A percentile compares a stretch with the other conserved stretches of the same genome.
Evolutionary conservation across 805 yeast species (phyloP).

Genomic region (Yamadazyma sp.): DNA sequence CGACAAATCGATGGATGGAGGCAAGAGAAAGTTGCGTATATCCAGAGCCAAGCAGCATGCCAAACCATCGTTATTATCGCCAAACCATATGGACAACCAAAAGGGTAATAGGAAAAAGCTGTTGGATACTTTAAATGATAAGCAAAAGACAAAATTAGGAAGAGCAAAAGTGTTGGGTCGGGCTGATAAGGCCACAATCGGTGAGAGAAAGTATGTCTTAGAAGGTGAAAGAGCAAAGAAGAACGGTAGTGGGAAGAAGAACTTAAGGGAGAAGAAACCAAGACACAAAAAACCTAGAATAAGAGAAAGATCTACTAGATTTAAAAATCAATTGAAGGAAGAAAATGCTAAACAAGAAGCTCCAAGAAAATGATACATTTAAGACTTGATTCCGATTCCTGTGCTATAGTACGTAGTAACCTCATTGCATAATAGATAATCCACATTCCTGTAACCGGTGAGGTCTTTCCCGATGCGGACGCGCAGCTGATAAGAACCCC

Average conservation of each 20-base stretch:
- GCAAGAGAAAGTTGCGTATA: constrained; percentile 67
- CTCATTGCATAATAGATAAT: no score
- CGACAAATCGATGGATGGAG: constrained; percentile 55
- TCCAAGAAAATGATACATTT: no score
- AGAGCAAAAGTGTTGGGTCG: constrained; percentile 79
- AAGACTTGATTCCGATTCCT: no score
- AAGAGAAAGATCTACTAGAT: constrained; percentile 52
- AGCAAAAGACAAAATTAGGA: constrained; percentile 75
- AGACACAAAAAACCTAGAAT: constrained; percentile 57
- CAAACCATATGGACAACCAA: constrained; percentile 40
- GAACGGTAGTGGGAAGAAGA: constrained; percentile 56
- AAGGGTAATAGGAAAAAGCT: constrained; percentile 19
- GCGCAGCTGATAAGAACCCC: constrained; percentile 7
- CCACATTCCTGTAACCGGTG: no score
- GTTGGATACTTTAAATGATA: constrained; percentile 48
- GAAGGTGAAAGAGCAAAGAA: constrained; percentile 82
- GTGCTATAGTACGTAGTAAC: no score
- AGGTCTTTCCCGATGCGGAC: no score
- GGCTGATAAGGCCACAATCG: constrained; percentile 73
- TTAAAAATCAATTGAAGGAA: constrained; percentile 34
- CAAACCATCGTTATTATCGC: constrained; percentile 44
- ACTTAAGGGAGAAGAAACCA: constrained; percentile 38
- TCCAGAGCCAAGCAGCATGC: constrained; percentile 50
- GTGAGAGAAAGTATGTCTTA: constrained; percentile 40
- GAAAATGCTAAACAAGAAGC: neutral